A percentile compares a stretch with the other conserved stretches of the same genome.
Evolutionary conservation across 805 yeast species (phyloP).

Genomic region (Zygosaccharomyces bisporus): DNA sequence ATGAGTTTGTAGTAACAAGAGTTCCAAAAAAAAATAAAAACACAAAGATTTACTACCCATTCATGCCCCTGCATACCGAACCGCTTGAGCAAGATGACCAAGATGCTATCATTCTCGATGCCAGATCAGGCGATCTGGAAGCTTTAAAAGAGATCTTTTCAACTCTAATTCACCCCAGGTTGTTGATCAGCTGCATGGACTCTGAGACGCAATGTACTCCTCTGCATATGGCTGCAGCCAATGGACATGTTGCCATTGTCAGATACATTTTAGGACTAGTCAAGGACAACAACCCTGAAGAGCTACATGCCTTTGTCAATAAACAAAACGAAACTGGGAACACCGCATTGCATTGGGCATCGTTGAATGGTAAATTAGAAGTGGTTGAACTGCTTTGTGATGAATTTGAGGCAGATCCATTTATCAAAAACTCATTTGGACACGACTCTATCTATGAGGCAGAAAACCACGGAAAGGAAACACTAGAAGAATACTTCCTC

Average conservation of each 20-base stretch:
- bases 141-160: constrained; percentile 64
- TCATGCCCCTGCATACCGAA: constrained; percentile 31
- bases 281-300: constrained; percentile 31
- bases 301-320: constrained; percentile 47
- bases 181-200: constrained; percentile 50
- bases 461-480: constrained; percentile 69
- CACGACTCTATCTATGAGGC: constrained; percentile 91
- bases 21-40: neutral
- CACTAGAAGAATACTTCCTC: constrained; percentile 73
- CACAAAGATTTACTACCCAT: neutral
- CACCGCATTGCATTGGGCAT: constrained; percentile 96
- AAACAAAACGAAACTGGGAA: constrained; percentile 76
- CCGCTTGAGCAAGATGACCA: constrained; percentile 65
- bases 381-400: constrained; percentile 69
- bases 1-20: neutral
- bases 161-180: constrained; percentile 47
- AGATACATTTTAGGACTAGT: constrained; percentile 52
- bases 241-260: constrained; percentile 76
- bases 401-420: constrained; percentile 75
- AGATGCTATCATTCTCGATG: constrained; percentile 76
- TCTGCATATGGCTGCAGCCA: constrained; percentile 93
- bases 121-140: constrained; percentile 84
- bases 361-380: constrained; percentile 77
- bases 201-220: constrained; percentile 67
- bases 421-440: constrained; percentile 63